These are phyloP conservation scores for Besnoitia besnoiti DNA, from an alignment of 169 alveolate genomes.

Conservation along the genomic window DNA sequence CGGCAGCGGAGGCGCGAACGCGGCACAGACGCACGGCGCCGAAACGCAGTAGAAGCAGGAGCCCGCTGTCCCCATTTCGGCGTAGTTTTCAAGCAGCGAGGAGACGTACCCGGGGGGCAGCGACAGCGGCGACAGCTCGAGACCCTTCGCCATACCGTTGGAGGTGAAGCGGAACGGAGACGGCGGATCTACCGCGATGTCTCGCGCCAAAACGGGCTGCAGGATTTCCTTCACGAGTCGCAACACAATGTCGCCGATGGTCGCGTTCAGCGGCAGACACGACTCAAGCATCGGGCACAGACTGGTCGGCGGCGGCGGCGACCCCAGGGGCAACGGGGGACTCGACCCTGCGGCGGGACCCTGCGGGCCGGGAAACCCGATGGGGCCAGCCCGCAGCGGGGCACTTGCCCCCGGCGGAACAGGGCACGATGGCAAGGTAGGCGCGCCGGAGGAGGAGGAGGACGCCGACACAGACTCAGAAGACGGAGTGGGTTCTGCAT, in stretches of 20 bases:
- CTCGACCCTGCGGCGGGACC: not conserved
- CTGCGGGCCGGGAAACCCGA: not conserved
- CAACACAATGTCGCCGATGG: conserved; percentile 3
- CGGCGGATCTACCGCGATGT: conserved; percentile 2
- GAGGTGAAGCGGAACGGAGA: conserved; percentile 39
- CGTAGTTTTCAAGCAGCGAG: not conserved
- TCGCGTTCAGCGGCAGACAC: conserved; percentile 25
- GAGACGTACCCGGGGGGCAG: not conserved
- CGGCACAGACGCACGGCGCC: conserved; percentile 27
- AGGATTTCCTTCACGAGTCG: conserved; percentile 30
- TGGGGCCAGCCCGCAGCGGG: not conserved
- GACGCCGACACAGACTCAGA: not conserved
- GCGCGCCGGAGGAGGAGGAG: not conserved
- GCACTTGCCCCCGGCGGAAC: not conserved
- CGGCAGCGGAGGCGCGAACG: not conserved
- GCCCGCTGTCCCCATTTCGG: conserved; percentile 19
- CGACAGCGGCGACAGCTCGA: not conserved
- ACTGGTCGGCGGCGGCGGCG: not conserved
- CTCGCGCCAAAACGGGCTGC: conserved; percentile 33
- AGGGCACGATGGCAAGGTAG: not conserved
- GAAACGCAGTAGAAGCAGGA: conserved; percentile 39
- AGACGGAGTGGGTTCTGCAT: not conserved
- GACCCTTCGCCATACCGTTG: not conserved
- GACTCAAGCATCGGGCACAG: not conserved
- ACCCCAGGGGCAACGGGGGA: not conserved